Base-by-base conservation (phyloP, 2,329 filamentous ascomycete genomes). In the Teratosphaeria zuluensis region DNA sequence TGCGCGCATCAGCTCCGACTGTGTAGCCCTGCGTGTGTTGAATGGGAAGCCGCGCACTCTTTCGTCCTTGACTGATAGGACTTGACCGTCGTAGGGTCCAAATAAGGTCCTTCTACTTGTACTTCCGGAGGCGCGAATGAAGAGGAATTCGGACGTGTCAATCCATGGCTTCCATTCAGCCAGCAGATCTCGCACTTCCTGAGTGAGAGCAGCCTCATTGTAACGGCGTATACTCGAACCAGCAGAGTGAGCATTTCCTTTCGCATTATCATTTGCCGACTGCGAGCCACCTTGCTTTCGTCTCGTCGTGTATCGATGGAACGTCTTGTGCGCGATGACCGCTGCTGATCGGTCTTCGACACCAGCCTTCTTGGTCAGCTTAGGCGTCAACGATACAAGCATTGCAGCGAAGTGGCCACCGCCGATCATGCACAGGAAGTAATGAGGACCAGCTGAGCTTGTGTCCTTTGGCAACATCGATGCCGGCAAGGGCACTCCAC, bases 391-490 rank as follows among this genome's bases (percentile, higher is more conserved):
- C 0, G 91, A 91, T 11, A 99, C 89, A 11, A 97, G 80, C 92
- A 97, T 97, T 55, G 89, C 94, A 0, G 94, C 94, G 70, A 99
- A 99, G 72, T 99, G 94, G 0, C 94, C 94, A 60, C 94, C 94
- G 28, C 94, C 94, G 55, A 99, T 95, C 94, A 99, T 99, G 74
- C 92, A 97, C 54, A 99, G 82, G 70, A 99, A 97, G 55, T 96
- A 85, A 70, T 97, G 92, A 1, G 91, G 90, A 7, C 87, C 86
- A 28, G 85, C 83, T 69, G 87, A 84, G 3, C 78, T 77, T 9
- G 81, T 74, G 1, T 79, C 76, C 8, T 64, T 64, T 33, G 66
- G 67, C 11, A 68, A 59, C 63, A 70, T 68, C 1, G 68, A 65
- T 4, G 62, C 62, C 2, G 81, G 78, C 4, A 84, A 73, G 16